A percentile compares a stretch with the other conserved stretches of the same genome.
These are phyloP conservation scores for Termitomyces sp. DNA, from an alignment of 1,284 basidiomycete species.

Conservation along the genomic window DNA sequence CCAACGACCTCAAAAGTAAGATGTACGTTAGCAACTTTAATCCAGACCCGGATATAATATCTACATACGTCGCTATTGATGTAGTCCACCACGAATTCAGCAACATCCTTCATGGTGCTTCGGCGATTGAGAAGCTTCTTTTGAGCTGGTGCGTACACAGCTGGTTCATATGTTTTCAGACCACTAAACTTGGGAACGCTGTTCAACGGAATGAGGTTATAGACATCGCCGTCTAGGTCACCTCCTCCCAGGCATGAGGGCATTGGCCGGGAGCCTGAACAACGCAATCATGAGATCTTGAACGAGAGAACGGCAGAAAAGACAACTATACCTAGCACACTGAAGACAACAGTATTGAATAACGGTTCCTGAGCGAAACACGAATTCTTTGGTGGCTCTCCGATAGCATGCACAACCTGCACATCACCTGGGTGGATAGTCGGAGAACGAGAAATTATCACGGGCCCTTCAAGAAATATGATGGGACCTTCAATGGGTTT, in stretches of 20 bases:
- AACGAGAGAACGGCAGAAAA: not conserved
- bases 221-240: conserved; percentile 58
- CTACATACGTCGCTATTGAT: conserved; percentile 55
- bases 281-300: not conserved
- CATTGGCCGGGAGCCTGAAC: conserved; percentile 50
- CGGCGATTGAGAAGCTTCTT: conserved; percentile 45
- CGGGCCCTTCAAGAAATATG: conserved; percentile 49
- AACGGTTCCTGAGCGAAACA: conserved; percentile 48
- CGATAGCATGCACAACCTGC: conserved; percentile 55
- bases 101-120: conserved; percentile 65
- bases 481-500: conserved; percentile 32
- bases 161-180: conserved; percentile 32
- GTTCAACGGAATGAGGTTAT: conserved; percentile 46
- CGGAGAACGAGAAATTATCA: conserved; percentile 59
- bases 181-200: conserved; percentile 34
- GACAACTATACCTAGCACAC: conserved; percentile 37
- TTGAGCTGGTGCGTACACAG: conserved; percentile 45
- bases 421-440: conserved; percentile 68
- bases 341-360: conserved; percentile 56
- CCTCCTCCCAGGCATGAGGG: conserved; percentile 62
- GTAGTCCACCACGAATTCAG: conserved; percentile 70
- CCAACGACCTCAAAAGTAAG: conserved; percentile 44
- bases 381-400: conserved; percentile 45
- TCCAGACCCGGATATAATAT: not conserved
- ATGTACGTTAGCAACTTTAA: not conserved